Evolutionary conservation across 2,329 filamentous ascomycete genomes (phyloP), one percentile per base, ranked within the genome.

Genomic region (Diaporthe sp.): DNA sequence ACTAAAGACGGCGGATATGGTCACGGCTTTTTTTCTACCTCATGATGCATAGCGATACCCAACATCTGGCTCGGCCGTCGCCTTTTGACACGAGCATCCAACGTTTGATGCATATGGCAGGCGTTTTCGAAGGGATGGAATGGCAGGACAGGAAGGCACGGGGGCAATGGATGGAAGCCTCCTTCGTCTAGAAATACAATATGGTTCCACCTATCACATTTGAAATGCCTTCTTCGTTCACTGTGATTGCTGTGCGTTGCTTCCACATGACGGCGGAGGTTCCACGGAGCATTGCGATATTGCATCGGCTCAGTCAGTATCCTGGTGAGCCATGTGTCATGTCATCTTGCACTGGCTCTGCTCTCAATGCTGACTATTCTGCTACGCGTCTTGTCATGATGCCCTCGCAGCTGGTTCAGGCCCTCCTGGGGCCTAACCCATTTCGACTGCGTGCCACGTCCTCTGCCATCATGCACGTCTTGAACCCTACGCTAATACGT

Each of bases 21-120:
- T 47, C 70, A 64, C 60, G 57, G 64, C 50, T 64, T 47, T 25
- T 72, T 45, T 25, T n/a, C n/a, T n/a, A n/a, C 33, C 64, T 68
- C 64, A 68, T 33, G 35, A 35, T 72, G 70, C 70, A 72, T 72
- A 72, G 70, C 70, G 70, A 72, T 72, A 72, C 70, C 70, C 70
- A 35, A 38, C 25, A 33, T 10, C 15, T 72, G 57, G 42, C 50
- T 64, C 19, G 22, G 57, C 25, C 35, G 42, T 70, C 57, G 40
- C 15, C 9, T 17, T 72, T 55, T 64, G 70, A 72, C 47, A 28
- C 25, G 45, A 33, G 70, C 45, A 52, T 30, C 3, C 7, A 7
- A n/a, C 17, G n/a, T 13, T 72, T 72, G 42, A 52, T 54, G 70
- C 57, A 72, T 64, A 66, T 10, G 70, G 57, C 55, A 68, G 69